Percentiles rank a stretch among this genome's conserved stretches.
Conservation (phyloP, 2,329 filamentous ascomycete species). For the Ophidiomyces ophidiicola region DNA sequence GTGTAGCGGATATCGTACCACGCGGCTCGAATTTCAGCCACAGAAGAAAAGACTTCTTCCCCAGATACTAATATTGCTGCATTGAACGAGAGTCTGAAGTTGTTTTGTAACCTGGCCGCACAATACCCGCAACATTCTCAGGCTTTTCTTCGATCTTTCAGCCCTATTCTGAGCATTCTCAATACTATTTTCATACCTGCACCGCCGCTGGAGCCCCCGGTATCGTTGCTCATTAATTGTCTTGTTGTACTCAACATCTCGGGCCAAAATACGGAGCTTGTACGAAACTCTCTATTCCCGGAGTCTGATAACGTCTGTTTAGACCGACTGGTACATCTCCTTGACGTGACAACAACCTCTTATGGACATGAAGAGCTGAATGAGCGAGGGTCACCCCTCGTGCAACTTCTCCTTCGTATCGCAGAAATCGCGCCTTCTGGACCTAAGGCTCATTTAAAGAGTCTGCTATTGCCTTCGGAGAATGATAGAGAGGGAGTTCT, state of each 20-base stretch:
- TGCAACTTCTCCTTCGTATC: neutral
- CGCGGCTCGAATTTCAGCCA: neutral
- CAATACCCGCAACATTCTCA: neutral
- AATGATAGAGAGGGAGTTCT: neutral
- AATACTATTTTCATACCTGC: neutral
- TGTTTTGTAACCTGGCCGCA: neutral
- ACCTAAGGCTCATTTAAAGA: neutral
- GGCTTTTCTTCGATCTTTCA: neutral
- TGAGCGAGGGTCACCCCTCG: neutral
- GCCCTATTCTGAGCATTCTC: neutral
- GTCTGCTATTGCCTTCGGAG: neutral
- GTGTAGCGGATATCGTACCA: neutral
- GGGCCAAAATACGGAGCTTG: neutral
- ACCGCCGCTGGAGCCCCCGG: neutral
- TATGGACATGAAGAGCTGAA: neutral
- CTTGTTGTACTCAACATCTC: neutral
- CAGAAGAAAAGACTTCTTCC: neutral
- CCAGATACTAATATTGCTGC: neutral
- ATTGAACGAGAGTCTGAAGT: neutral
- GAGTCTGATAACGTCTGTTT: too few relatives aligned
- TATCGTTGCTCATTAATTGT: neutral
- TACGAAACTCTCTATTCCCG: too few relatives aligned
- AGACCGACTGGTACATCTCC: neutral
- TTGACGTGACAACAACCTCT: neutral
- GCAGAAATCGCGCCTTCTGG: neutral